A percentile compares a stretch with the other conserved stretches of the same genome.
Conservation (phyloP, 768 basidiomycete genomes). For the Lactarius quietus region DNA sequence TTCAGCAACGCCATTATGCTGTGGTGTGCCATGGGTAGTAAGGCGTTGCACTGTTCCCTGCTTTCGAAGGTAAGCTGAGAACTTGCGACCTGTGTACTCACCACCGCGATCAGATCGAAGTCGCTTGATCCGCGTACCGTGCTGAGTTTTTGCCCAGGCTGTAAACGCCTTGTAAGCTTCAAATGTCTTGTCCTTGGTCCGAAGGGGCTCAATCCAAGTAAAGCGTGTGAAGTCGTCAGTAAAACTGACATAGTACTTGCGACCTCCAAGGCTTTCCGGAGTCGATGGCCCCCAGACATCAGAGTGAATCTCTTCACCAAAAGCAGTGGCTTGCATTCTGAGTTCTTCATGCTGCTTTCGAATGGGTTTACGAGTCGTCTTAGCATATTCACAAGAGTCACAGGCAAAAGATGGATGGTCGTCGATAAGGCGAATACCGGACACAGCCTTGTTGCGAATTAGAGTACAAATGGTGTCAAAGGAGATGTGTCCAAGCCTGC, state of each 20-base stretch:
- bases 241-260: conserved; percentile 1
- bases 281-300: conserved; percentile 7
- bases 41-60: too few relatives aligned
- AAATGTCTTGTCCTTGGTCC: neutral
- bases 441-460: neutral
- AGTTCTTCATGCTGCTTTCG: neutral
- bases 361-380: neutral
- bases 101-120: too few relatives aligned
- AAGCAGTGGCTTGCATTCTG: neutral
- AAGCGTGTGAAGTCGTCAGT: conserved; percentile 18
- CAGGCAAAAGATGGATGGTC: conserved; percentile 32
- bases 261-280: fast-evolving
- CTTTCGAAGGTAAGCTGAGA: too few relatives aligned
- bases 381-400: conserved; percentile 27
- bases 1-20: too few relatives aligned
- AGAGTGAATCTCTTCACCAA: neutral
- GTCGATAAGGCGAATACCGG: neutral
- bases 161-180: conserved; percentile 6
- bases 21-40: too few relatives aligned
- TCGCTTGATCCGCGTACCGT: too few relatives aligned
- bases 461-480: conserved; percentile 29
- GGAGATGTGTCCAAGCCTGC: conserved; percentile 36
- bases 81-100: too few relatives aligned
- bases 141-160: too few relatives aligned
- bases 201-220: neutral